Base-by-base conservation (phyloP, 1,284 basidiomycete genomes). In the Puccinia triticina region DNA sequence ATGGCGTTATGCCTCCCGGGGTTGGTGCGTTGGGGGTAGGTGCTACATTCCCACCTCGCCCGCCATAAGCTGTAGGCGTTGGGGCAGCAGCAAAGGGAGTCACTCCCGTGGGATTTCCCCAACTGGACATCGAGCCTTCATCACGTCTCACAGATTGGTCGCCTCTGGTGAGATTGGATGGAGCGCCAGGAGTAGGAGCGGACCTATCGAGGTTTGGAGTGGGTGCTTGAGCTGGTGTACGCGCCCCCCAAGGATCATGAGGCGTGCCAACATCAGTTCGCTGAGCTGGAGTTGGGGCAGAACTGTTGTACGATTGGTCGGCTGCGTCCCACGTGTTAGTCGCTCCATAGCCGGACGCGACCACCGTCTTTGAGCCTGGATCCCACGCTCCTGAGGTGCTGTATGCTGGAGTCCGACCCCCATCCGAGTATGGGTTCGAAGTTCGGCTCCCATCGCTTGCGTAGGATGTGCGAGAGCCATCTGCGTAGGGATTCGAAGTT, bases 391-490 rank as follows among this genome's bases (percentile, higher is more conserved):
- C 87, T 40, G 87, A 86, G 57, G 83, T 86, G 11, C 85, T 86
- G 83, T 86, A 85, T 21, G 85, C 84, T 18, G 85, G 85, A 72
- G 85, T 86, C 73, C 84, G 83, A 23, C 89, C 88, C 55, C 89
- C 88, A 59, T 84, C 83, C 0, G 89, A 90, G 84, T 93, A 92
- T 0, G 92, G 92, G 87, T 93, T 93, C 4, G 92, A 92, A 23
- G 92, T 93, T 75, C 89, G 88, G 10, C 90, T 88, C 59, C 89
- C 89, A 26, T 88, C 89, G 14, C 86, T 88, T 21, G 88, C 89
- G 84, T 91, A 91, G 0, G 92, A 92, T 10, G 92, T 94, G 80
- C 90, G 90, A 26, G 91, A 89, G 10, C 88, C 88, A 12, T 88
- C 89, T 75, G 88, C 89, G 88, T 90, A 91, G 16, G 91, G 87